Percentiles rank a stretch among this genome's conserved stretches.
phyloP scores from a whole-genome alignment of 805 yeast genomes.

The Dipodascopsis uninucleata region DNA sequence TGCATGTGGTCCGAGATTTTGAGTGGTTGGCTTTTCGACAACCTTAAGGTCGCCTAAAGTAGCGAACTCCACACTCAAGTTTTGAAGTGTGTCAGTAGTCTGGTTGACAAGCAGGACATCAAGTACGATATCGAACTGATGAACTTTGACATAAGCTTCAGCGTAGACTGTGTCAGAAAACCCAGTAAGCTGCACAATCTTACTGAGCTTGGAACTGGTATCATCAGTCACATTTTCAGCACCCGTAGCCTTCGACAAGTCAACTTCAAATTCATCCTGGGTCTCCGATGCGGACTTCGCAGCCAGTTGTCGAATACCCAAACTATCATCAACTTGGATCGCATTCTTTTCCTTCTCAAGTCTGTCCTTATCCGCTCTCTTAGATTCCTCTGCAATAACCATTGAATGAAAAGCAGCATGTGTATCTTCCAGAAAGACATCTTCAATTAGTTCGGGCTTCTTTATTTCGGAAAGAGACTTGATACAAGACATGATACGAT shows the following conservation, averaged over 20 bases:
- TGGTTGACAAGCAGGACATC: constrained; percentile 94
- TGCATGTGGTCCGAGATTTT: constrained; percentile 95
- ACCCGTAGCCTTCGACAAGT: constrained; percentile 52
- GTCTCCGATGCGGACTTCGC: constrained; percentile 40
- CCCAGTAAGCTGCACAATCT: constrained; percentile 93
- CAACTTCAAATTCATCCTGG: constrained; percentile 53
- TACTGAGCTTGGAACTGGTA: constrained; percentile 71
- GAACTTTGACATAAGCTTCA: constrained; percentile 93
- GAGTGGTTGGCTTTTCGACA: constrained; percentile 83
- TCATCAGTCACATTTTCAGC: constrained; percentile 47
- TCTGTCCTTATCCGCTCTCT: constrained; percentile 49
- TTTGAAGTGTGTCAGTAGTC: constrained; percentile 82
- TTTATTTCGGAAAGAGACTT: constrained; percentile 65
- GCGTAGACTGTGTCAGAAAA: constrained; percentile 97
- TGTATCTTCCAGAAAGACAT: constrained; percentile 83
- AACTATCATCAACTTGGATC: constrained; percentile 73
- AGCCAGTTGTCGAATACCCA: constrained; percentile 74
- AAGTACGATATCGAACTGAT: constrained; percentile 91
- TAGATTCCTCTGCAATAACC: constrained; percentile 55
- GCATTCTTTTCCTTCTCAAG: constrained; percentile 59
- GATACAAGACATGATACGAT: constrained; percentile 84
- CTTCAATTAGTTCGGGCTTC: constrained; percentile 46
- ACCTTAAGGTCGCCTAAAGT: constrained; percentile 94
- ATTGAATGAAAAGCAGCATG: constrained; percentile 77
- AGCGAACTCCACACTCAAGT: constrained; percentile 90